These are phyloP conservation scores for Nyctanthes arbortristis DNA, from an alignment of 257 asterid genomes.

Conservation along the genomic window DNA sequence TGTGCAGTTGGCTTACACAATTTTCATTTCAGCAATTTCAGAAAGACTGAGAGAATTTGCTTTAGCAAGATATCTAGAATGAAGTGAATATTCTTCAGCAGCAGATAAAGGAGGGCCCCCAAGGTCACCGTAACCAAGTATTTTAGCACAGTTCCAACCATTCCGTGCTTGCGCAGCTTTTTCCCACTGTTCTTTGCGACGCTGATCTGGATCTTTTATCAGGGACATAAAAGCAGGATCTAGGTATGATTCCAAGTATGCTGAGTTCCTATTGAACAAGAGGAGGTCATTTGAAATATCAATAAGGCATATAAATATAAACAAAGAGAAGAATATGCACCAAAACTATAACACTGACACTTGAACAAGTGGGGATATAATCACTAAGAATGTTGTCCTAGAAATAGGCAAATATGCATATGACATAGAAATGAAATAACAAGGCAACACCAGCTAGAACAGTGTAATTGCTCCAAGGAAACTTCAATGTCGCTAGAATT, in stretches of 20 bases:
- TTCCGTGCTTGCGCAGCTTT: conserved; percentile 78
- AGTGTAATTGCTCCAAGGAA: conserved; percentile 4
- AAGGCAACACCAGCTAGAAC: conserved; percentile 3
- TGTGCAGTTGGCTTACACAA: conserved; percentile 59
- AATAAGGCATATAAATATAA: not conserved
- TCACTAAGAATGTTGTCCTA: conserved; percentile 4
- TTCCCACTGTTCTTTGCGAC: conserved; percentile 91
- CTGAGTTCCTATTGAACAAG: conserved; percentile 47
- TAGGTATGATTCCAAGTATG: conserved; percentile 77
- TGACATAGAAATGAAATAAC: not conserved
- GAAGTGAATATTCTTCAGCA: conserved; percentile 94
- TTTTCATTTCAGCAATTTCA: conserved; percentile 93
- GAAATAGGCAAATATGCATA: conserved; percentile 14
- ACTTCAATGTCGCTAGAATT: not conserved
- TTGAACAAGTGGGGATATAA: conserved; percentile 9
- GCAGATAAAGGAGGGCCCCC: conserved; percentile 89
- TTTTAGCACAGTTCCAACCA: conserved; percentile 66
- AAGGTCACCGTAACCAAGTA: conserved; percentile 93
- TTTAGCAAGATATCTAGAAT: conserved; percentile 92
- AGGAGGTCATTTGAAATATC: conserved; percentile 4
- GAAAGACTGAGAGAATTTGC: conserved; percentile 91
- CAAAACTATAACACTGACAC: conserved; percentile 6
- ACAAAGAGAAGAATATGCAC: conserved; percentile 1
- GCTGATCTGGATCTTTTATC: conserved; percentile 92
- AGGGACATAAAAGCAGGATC: conserved; percentile 97